phyloP scores from a whole-genome alignment of 192 early-diverging fungal genomes.

The Endogone sp. region DNA sequence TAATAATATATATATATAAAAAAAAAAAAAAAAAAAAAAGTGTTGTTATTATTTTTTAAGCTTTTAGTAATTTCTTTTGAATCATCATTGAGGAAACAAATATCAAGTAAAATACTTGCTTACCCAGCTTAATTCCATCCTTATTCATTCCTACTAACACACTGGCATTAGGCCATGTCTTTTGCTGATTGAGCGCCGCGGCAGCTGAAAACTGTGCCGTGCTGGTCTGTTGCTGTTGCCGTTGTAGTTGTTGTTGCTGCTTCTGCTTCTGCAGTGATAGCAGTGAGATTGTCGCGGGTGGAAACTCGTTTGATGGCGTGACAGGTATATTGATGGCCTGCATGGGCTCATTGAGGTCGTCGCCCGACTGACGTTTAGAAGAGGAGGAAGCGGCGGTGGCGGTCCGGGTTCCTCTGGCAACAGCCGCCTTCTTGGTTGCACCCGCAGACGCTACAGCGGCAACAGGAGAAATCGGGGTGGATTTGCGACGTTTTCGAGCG shows the following conservation, averaged over 20 bases:
- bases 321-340: neutral
- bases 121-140: slow-evolving; percentile 16
- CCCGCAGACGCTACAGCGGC: slow-evolving; percentile 4
- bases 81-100: neutral
- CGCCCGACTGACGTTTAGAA: slow-evolving; percentile 27
- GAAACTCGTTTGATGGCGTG: slow-evolving; percentile 13
- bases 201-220: slow-evolving; percentile 10
- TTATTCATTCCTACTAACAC: neutral
- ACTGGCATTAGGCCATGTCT: neutral
- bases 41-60: neutral
- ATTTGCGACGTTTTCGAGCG: slow-evolving; percentile 20
- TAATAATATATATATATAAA: too few species aligned
- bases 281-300: slow-evolving; percentile 18
- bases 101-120: neutral
- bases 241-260: slow-evolving; percentile 12
- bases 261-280: slow-evolving; percentile 13
- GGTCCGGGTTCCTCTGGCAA: neutral
- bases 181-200: slow-evolving; percentile 10
- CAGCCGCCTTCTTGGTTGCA: neutral
- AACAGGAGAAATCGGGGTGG: slow-evolving; percentile 20
- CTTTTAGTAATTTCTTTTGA: slow-evolving; percentile 10
- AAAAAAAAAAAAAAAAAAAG: too few species aligned
- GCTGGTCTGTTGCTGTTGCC: slow-evolving; percentile 13
- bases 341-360: slow-evolving; percentile 21
- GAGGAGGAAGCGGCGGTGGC: neutral